Evolutionary conservation across 352 stramenopile species (phyloP).

Genomic region (Phytopythium helicoides): DNA sequence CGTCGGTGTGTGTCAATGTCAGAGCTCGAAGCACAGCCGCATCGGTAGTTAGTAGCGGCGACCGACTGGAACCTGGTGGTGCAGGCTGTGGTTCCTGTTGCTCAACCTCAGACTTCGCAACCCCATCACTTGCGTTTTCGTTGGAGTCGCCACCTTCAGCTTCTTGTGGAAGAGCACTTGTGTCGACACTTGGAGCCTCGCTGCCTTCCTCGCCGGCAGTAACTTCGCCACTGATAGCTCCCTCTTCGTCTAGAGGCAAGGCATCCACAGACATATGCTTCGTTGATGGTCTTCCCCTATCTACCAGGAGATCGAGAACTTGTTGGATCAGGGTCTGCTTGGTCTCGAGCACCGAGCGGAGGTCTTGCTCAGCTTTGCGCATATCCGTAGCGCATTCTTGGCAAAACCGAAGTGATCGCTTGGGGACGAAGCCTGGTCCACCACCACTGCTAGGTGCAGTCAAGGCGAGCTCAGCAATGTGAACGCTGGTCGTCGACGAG

Average conservation of each 20-base stretch:
- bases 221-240: background rate
- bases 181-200: slow-evolving; percentile 5
- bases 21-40: slow-evolving; percentile 50
- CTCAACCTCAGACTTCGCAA: background rate
- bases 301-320: slow-evolving; percentile 34
- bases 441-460: background rate
- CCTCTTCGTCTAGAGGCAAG: background rate
- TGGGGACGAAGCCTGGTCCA: slow-evolving; percentile 5
- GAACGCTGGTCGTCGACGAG: slow-evolving; percentile 35
- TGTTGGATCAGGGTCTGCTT: slow-evolving; percentile 63
- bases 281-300: background rate
- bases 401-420: slow-evolving; percentile 56
- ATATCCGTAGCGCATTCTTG: slow-evolving; percentile 76
- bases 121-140: background rate
- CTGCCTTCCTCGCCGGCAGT: background rate
- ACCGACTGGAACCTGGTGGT: slow-evolving; percentile 9
- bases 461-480: background rate
- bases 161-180: no score
- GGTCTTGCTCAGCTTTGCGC: slow-evolving; percentile 62
- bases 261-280: slow-evolving; percentile 1
- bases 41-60: slow-evolving; percentile 10
- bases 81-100: background rate
- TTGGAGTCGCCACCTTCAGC: slow-evolving; percentile 8
- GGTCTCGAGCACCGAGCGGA: slow-evolving; percentile 51
- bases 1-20: slow-evolving; percentile 60